Base-by-base conservation (phyloP, 2,329 filamentous ascomycete genomes). In the Penicillium sp. region DNA sequence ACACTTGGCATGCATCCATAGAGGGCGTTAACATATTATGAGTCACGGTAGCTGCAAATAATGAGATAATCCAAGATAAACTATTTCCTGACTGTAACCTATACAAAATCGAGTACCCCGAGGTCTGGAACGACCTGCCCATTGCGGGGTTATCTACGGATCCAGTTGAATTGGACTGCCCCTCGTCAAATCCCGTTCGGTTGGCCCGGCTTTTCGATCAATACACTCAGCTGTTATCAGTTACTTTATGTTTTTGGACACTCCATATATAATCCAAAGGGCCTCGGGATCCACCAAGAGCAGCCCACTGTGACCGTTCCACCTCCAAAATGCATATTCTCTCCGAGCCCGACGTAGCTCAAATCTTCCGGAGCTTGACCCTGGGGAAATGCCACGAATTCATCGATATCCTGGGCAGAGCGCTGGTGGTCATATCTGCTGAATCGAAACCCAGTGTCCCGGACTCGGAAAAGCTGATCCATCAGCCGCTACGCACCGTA, bases 401-500 rank as follows among this genome's bases (percentile, higher is more conserved):
- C 18, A 66, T 76, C 8, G 42, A 58, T n/a, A 48, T 59, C 7
- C 63, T 77, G 4, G 63, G 69, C 41, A 53, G 65, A 13, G 59
- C 65, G 5, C 63, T 77, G 0, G 55, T 62, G 6, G 48, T 55
- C 20, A 71, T 65, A 51, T 71, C 62, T 2, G 44, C 45, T 10
- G 59, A 61, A 15, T 54, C 61, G 13, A 60, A 70, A 27, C 58
- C 65, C 37, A 56, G 52, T 15, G 54, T 53, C 6, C 48, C 59
- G 18, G 48, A 50, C 18, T 52, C 66, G 6, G 52, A 65, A 12
- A 62, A 63, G 39, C 50, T 60, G 7, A 67, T 74, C 24, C 70
- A 75, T 46, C 75, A 77, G 51, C 74, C 74, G 1, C 65, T 74
- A 6, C 69, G 74, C 42, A 68, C 66, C 28, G 57, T 65, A 9